Evolutionary conservation across 805 yeast genomes (phyloP).

Genomic region (Sugiyamaella floridensis): DNA sequence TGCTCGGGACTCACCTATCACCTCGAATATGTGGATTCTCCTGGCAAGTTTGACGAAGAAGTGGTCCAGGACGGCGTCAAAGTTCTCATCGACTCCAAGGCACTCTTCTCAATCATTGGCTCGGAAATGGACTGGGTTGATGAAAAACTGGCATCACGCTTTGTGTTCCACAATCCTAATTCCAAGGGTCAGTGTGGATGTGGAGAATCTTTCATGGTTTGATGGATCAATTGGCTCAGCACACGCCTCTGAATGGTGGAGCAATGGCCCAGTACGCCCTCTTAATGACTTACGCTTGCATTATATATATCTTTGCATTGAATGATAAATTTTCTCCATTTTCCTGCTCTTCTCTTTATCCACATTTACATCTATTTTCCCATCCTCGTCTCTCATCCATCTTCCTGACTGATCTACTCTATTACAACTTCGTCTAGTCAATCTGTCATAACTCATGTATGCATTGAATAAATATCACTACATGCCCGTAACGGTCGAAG

Average conservation of each 20-base stretch:
- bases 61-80: slow-evolving; percentile 89
- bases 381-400: no score
- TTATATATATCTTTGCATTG: no score
- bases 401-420: no score
- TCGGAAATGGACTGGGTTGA: slow-evolving; percentile 98
- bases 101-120: slow-evolving; percentile 90
- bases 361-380: no score
- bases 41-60: slow-evolving; percentile 93
- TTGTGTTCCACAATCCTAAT: slow-evolving; percentile 91
- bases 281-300: no score
- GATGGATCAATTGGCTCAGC: no score
- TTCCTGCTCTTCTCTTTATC: no score
- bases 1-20: slow-evolving; percentile 93
- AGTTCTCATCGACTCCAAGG: slow-evolving; percentile 91
- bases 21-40: slow-evolving; percentile 78
- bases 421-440: no score
- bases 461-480: background rate
- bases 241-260: no score
- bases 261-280: no score
- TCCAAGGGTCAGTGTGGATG: slow-evolving; percentile 98
- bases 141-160: slow-evolving; percentile 80
- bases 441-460: background rate
- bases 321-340: no score
- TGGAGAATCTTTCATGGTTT: slow-evolving; percentile 98
- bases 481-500: background rate